phyloP scores from a whole-genome alignment of 768 basidiomycete species.

The Leccinum disarticulatum region DNA sequence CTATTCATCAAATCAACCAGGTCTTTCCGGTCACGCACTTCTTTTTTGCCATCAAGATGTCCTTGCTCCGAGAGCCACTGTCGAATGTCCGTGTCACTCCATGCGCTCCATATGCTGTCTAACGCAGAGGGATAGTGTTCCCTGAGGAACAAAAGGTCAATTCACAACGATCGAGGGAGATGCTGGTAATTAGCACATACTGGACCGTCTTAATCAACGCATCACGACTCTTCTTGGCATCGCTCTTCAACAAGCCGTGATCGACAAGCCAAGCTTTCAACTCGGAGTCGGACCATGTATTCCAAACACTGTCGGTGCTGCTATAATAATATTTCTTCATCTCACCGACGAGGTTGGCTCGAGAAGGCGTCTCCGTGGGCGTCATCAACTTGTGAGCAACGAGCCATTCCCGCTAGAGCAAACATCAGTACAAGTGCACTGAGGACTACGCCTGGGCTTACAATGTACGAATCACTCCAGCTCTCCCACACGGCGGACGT shows the following conservation, averaged over 20 bases:
- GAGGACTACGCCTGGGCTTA: conserved; percentile 32
- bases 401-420: conserved; percentile 75
- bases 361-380: conserved; percentile 48
- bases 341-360: conserved; percentile 56
- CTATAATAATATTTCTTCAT: conserved; percentile 84
- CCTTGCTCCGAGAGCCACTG: conserved; percentile 75
- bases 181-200: conserved; percentile 35
- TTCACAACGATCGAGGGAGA: too few species aligned
- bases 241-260: conserved; percentile 69
- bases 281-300: conserved; percentile 76
- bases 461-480: conserved; percentile 86
- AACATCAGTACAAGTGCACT: background rate
- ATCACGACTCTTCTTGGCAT: conserved; percentile 64
- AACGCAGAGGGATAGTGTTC: conserved; percentile 66
- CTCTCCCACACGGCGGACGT: conserved; percentile 71
- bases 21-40: conserved; percentile 69
- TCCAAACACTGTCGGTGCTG: conserved; percentile 52
- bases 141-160: conserved; percentile 31
- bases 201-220: conserved; percentile 74
- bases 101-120: conserved; percentile 63
- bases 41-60: conserved; percentile 51
- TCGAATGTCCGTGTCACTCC: conserved; percentile 73
- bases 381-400: conserved; percentile 72
- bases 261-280: conserved; percentile 78
- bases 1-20: conserved; percentile 68